Percentiles rank a stretch among this genome's conserved stretches.
These are phyloP conservation scores for Boletales sp. DNA, from an alignment of 768 basidiomycete genomes.

Conservation along the genomic window DNA sequence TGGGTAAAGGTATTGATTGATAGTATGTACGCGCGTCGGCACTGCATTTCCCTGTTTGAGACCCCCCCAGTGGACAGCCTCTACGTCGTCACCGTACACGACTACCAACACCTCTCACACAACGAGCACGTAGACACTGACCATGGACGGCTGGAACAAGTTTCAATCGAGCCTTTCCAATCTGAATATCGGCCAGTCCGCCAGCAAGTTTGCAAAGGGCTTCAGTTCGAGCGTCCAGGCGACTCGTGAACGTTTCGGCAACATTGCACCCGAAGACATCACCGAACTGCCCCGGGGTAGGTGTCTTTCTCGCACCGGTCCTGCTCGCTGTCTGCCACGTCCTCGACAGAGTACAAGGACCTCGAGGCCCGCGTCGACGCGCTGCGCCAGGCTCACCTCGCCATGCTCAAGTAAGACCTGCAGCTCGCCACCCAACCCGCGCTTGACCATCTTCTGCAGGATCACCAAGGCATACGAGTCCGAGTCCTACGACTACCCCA, in stretches of 20 bases:
- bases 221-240: conserved; percentile 83
- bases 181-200: conserved; percentile 73
- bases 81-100: not conserved
- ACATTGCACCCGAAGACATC: conserved; percentile 89
- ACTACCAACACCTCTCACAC: conserved; percentile 5
- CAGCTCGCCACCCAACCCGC: not conserved
- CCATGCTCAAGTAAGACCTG: conserved; percentile 66
- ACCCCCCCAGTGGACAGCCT: conserved; percentile 10
- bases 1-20: not conserved
- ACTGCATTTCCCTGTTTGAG: conserved; percentile 11
- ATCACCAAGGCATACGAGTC: conserved; percentile 85
- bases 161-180: conserved; percentile 56
- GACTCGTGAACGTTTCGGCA: conserved; percentile 83
- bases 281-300: conserved; percentile 91
- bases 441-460: conserved; percentile 35
- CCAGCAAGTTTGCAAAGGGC: conserved; percentile 73
- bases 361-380: conserved; percentile 95
- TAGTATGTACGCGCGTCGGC: conserved; percentile 8
- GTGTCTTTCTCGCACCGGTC: conserved; percentile 5
- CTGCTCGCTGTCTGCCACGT: not conserved
- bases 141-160: conserved; percentile 62
- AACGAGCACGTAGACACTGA: not conserved
- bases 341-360: conserved; percentile 81
- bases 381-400: conserved; percentile 71
- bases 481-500: conserved; percentile 88